These are phyloP conservation scores for Metarhizium humberi DNA, from an alignment of 2,329 filamentous ascomycete species.

Conservation along the genomic window DNA sequence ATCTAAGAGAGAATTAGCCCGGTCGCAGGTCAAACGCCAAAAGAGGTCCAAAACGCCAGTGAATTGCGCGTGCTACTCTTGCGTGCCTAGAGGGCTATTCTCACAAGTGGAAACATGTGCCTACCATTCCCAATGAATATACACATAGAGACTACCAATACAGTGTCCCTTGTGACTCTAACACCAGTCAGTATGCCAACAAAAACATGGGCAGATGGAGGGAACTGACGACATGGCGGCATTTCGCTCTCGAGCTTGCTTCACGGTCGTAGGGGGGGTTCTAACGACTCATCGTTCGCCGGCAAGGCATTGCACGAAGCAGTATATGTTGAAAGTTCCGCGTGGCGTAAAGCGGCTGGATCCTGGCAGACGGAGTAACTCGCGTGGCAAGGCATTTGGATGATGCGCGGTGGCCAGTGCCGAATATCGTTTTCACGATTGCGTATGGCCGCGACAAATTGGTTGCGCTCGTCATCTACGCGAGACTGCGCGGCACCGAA, in stretches of 20 bases:
- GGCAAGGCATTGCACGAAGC: background rate
- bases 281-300: constrained; percentile 2
- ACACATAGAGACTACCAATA: no score
- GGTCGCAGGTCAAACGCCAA: no score
- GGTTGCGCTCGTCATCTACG: background rate
- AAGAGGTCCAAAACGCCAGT: no score
- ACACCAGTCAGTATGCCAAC: background rate
- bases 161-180: background rate
- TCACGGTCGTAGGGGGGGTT: constrained; percentile 1
- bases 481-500: background rate
- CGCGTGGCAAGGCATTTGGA: background rate
- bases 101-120: no score
- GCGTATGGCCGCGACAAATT: background rate
- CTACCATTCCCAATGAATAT: no score
- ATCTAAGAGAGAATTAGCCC: no score
- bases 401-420: constrained; percentile 1
- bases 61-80: no score
- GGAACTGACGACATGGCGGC: constrained; percentile 2
- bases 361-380: background rate
- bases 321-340: constrained; percentile 4
- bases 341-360: background rate
- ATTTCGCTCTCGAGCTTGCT: constrained; percentile 2
- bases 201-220: background rate
- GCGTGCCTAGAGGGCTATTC: no score
- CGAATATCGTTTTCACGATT: no score